These are phyloP conservation scores for Ceratocystis papillata DNA, from an alignment of 2,329 filamentous ascomycete genomes.

Conservation along the genomic window DNA sequence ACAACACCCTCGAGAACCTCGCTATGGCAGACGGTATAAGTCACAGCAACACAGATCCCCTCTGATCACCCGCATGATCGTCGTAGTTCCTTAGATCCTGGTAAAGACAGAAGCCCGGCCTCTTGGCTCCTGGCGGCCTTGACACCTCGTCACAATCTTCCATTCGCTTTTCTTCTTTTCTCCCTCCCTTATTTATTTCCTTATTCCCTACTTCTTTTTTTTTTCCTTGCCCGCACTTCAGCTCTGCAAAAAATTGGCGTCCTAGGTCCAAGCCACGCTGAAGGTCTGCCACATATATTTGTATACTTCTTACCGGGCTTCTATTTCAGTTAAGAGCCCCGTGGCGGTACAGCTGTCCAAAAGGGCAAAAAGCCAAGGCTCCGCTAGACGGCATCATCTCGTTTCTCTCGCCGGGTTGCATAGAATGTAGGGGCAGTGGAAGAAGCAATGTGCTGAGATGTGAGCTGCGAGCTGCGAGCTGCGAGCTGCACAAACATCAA, in stretches of 20 bases:
- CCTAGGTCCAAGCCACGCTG: constrained; percentile 3
- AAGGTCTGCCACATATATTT: background rate
- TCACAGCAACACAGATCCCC: background rate
- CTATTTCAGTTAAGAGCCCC: background rate
- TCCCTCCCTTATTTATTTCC: background rate
- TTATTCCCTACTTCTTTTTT: background rate
- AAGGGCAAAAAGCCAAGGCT: background rate
- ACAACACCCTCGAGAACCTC: too few species aligned
- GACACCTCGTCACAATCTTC: background rate
- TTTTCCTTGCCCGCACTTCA: background rate
- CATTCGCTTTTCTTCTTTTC: background rate
- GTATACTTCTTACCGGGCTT: background rate
- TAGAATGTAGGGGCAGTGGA: background rate
- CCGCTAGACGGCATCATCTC: background rate
- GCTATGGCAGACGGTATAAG: background rate
- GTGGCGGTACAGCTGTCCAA: constrained; percentile 3
- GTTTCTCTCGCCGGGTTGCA: background rate
- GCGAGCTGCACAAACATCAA: background rate
- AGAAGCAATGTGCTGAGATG: background rate
- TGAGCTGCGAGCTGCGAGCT: background rate
- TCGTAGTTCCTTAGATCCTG: background rate
- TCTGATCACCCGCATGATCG: background rate
- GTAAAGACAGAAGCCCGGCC: background rate
- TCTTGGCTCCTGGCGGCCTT: background rate
- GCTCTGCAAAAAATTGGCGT: background rate